A percentile compares a stretch with the other conserved stretches of the same genome.
Conservation (phyloP, 2,329 filamentous ascomycete species). For the Fusarium luffae region DNA sequence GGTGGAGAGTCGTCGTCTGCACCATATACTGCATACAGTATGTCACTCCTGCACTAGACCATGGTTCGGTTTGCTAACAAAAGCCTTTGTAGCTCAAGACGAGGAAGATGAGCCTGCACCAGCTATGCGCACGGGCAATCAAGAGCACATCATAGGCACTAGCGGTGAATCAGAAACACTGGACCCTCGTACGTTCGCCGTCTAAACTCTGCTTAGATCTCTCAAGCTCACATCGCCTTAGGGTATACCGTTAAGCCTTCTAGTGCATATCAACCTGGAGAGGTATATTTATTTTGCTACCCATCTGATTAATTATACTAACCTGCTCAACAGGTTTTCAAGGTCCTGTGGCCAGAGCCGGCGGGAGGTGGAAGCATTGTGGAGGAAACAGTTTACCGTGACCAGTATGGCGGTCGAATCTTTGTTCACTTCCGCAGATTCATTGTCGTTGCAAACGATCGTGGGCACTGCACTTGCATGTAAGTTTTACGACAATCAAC, state of each 20-base stretch:
- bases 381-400: slow-evolving; percentile 50
- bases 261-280: slow-evolving; percentile 54
- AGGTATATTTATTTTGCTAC: slow-evolving; percentile 44
- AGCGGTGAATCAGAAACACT: slow-evolving; percentile 43
- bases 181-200: slow-evolving; percentile 51
- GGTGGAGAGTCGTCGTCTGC: slow-evolving; percentile 24
- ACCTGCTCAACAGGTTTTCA: slow-evolving; percentile 59
- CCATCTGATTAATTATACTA: background rate
- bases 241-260: slow-evolving; percentile 55
- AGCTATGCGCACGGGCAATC: slow-evolving; percentile 28
- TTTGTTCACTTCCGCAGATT: slow-evolving; percentile 65
- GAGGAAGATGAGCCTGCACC: slow-evolving; percentile 46
- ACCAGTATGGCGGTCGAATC: slow-evolving; percentile 53
- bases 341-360: slow-evolving; percentile 66
- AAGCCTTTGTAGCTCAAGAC: slow-evolving; percentile 2
- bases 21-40: slow-evolving; percentile 24
- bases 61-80: background rate
- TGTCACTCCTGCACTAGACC: background rate
- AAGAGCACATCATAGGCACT: slow-evolving; percentile 34
- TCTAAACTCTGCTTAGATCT: too few species aligned
- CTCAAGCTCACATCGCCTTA: slow-evolving; percentile 40
- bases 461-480: slow-evolving; percentile 67
- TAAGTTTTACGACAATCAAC: slow-evolving; percentile 49
- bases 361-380: slow-evolving; percentile 53
- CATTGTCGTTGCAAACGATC: slow-evolving; percentile 63